phyloP scores from a whole-genome alignment of 345 rosid species.

The Carallia pectinifolia region DNA sequence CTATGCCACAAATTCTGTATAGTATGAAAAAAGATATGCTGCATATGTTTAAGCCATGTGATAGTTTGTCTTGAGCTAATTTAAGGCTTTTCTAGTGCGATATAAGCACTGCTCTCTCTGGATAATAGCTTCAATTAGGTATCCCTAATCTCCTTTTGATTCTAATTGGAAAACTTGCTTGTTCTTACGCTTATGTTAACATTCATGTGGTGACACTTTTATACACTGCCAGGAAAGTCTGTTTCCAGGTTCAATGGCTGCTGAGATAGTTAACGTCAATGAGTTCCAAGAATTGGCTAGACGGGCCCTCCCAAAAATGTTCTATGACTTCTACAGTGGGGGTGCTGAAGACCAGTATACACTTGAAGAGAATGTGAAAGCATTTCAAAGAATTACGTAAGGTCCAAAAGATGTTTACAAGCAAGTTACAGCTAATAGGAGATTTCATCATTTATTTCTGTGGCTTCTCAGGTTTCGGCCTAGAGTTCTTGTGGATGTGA shows the following conservation, averaged over 20 bases:
- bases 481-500: constrained; percentile 69
- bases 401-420: neutral
- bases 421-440: neutral
- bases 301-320: constrained; percentile 74
- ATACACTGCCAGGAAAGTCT: no score
- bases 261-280: constrained; percentile 57
- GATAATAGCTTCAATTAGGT: no score
- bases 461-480: constrained; percentile 57
- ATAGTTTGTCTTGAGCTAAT: no score
- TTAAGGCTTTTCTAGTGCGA: no score
- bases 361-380: constrained; percentile 59
- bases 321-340: constrained; percentile 62
- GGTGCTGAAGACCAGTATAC: constrained; percentile 84
- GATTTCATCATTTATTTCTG: neutral
- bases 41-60: no score
- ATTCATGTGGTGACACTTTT: no score
- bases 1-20: no score
- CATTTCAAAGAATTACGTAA: constrained; percentile 67
- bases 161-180: no score
- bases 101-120: no score
- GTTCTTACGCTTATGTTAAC: no score
- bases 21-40: no score
- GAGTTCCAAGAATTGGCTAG: constrained; percentile 79
- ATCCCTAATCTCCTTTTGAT: no score
- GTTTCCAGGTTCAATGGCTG: constrained; percentile 42